These are phyloP conservation scores for Fusarium sp. DNA, from an alignment of 2,329 filamentous ascomycete genomes.

Conservation along the genomic window DNA sequence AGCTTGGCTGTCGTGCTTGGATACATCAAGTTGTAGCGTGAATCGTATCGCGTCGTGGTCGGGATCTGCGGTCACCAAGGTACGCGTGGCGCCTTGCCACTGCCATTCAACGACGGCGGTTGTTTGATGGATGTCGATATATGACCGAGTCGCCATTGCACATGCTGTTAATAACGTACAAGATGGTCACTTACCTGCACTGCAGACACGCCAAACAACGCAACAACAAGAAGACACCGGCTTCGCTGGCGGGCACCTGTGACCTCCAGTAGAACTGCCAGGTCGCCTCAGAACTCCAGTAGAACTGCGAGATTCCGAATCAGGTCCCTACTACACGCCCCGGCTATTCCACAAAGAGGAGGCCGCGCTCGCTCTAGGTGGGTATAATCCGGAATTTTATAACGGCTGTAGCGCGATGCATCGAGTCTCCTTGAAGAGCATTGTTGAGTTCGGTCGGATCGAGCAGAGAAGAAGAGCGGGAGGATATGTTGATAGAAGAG, in stretches of 20 bases:
- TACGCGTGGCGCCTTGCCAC: slow-evolving; percentile 4
- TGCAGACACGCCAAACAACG: neutral
- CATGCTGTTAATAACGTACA: neutral
- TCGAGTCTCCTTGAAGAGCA: neutral
- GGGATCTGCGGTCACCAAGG: slow-evolving; percentile 7
- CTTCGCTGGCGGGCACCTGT: slow-evolving; percentile 6
- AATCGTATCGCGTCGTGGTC: slow-evolving; percentile 14
- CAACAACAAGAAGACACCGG: neutral
- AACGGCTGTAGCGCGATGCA: slow-evolving; percentile 17
- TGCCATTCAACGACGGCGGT: slow-evolving; percentile 14
- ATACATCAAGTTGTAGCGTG: slow-evolving; percentile 1
- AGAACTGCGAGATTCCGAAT: slow-evolving; percentile 19
- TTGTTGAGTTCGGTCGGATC: neutral
- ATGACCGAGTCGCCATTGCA: slow-evolving; percentile 10
- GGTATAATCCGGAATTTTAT: slow-evolving; percentile 27
- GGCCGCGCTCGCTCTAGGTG: slow-evolving; percentile 3
- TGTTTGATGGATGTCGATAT: slow-evolving; percentile 3
- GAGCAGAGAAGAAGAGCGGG: neutral
- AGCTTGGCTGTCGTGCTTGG: neutral
- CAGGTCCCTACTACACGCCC: slow-evolving; percentile 20
- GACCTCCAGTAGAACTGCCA: slow-evolving; percentile 25
- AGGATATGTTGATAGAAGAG: neutral
- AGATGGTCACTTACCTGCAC: slow-evolving; percentile 5
- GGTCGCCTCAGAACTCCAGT: slow-evolving; percentile 19
- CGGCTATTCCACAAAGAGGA: slow-evolving; percentile 16